Percentiles rank a stretch among this genome's conserved stretches.
These are phyloP conservation scores for Allium fistulosum DNA, from an alignment of 106 monocot genomes.

Conservation along the genomic window DNA sequence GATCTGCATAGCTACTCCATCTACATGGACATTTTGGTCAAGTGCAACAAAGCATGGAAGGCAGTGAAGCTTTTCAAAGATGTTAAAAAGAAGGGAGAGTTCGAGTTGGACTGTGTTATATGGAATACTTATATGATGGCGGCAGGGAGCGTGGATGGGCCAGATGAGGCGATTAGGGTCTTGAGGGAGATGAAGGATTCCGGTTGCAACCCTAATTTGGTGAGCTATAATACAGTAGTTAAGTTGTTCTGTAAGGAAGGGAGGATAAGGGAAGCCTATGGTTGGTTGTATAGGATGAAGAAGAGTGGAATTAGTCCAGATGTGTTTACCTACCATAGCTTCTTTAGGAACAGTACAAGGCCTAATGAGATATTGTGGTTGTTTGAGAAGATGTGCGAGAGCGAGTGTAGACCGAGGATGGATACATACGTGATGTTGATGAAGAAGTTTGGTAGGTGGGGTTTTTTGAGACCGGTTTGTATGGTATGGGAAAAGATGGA, in stretches of 20 bases:
- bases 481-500: slow-evolving; percentile 71
- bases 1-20: slow-evolving; percentile 85
- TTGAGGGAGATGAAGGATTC: slow-evolving; percentile 71
- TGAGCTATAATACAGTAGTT: slow-evolving; percentile 60
- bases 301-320: slow-evolving; percentile 46
- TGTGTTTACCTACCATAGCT: slow-evolving; percentile 81
- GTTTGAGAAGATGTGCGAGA: slow-evolving; percentile 61
- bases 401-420: slow-evolving; percentile 66
- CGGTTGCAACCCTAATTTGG: slow-evolving; percentile 52
- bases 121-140: slow-evolving; percentile 77
- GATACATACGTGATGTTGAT: slow-evolving; percentile 92
- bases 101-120: slow-evolving; percentile 49
- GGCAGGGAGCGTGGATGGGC: slow-evolving; percentile 42
- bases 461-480: slow-evolving; percentile 76
- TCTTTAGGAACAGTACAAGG: slow-evolving; percentile 50
- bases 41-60: slow-evolving; percentile 71
- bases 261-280: slow-evolving; percentile 55
- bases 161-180: slow-evolving; percentile 43
- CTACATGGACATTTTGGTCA: slow-evolving; percentile 63
- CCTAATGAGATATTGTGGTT: slow-evolving; percentile 61
- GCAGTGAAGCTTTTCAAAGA: slow-evolving; percentile 65
- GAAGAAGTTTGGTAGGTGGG: slow-evolving; percentile 94
- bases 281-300: slow-evolving; percentile 48
- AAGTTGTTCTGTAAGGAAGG: slow-evolving; percentile 67
- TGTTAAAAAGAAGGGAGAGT: slow-evolving; percentile 32